Evolutionary conservation across 176 grass and related monocot species (phyloP).

Genomic region (Echinochloa phyllopogon): DNA sequence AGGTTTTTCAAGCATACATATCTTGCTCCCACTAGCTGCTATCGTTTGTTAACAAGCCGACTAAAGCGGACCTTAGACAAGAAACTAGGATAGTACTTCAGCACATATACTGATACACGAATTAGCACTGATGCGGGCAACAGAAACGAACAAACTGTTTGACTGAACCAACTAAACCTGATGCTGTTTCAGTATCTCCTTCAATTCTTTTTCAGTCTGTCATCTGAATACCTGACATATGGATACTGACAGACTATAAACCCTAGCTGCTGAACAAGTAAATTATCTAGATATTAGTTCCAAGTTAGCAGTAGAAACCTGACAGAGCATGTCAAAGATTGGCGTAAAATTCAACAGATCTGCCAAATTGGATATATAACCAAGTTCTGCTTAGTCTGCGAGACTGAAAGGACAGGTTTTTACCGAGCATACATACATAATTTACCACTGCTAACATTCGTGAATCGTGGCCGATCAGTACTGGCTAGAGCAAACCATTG

Average conservation of each 20-base stretch:
- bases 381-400: too few relatives aligned
- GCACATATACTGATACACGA: background rate
- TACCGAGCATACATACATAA: background rate
- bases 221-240: background rate
- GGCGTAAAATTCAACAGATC: background rate
- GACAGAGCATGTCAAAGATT: background rate
- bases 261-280: background rate
- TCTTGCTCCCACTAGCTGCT: background rate
- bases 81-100: background rate
- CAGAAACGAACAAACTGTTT: too few relatives aligned
- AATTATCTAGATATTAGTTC: background rate
- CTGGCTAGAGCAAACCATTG: background rate
- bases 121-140: background rate
- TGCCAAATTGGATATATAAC: background rate
- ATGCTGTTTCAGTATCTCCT: background rate
- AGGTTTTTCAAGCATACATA: too few relatives aligned
- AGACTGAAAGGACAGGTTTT: background rate
- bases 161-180: too few relatives aligned
- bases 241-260: background rate
- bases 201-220: background rate
- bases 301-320: background rate
- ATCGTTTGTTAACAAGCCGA: background rate
- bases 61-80: background rate
- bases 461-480: background rate
- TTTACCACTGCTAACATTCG: background rate